A percentile compares a stretch with the other conserved stretches of the same genome.
phyloP scores from a whole-genome alignment of 305 asterid genomes.

The Coffea humblotiana region DNA sequence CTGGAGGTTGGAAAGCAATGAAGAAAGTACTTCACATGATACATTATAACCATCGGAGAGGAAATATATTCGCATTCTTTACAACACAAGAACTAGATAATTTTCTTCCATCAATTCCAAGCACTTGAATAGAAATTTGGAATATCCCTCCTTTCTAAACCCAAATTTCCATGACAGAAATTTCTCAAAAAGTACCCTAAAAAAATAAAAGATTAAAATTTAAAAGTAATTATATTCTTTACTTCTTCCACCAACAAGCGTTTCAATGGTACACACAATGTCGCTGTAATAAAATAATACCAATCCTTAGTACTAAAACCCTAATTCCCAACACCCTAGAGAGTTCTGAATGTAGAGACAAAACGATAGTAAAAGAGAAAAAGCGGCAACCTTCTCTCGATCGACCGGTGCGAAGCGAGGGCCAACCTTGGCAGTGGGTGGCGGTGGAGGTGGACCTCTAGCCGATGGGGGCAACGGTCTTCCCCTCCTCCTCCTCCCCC shows the following conservation, averaged over 20 bases:
- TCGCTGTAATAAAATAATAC: not conserved
- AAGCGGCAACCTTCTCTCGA: conserved; percentile 71
- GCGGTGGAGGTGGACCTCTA: conserved; percentile 65
- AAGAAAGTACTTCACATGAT: not conserved
- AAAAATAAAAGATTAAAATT: not conserved
- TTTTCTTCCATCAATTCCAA: not conserved
- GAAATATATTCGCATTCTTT: not conserved
- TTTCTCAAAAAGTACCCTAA: too few relatives aligned
- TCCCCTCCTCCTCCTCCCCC: conserved; percentile 36
- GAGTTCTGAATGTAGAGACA: not conserved
- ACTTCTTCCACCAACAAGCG: not conserved
- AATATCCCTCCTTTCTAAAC: not conserved
- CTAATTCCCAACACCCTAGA: conserved; percentile 14
- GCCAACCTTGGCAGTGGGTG: conserved; percentile 29
- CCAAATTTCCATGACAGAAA: not conserved
- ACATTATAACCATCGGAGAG: not conserved
- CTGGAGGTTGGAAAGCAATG: not conserved
- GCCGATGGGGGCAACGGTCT: conserved; percentile 53
- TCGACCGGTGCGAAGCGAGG: conserved; percentile 70
- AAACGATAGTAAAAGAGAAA: not conserved
- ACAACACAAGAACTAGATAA: not conserved
- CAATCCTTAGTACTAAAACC: not conserved
- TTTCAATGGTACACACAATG: not conserved
- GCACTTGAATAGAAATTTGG: not conserved
- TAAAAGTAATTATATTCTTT: not conserved